These are phyloP conservation scores for Metschnikowia lachancei DNA, from an alignment of 805 yeast genomes.

Conservation along the genomic window DNA sequence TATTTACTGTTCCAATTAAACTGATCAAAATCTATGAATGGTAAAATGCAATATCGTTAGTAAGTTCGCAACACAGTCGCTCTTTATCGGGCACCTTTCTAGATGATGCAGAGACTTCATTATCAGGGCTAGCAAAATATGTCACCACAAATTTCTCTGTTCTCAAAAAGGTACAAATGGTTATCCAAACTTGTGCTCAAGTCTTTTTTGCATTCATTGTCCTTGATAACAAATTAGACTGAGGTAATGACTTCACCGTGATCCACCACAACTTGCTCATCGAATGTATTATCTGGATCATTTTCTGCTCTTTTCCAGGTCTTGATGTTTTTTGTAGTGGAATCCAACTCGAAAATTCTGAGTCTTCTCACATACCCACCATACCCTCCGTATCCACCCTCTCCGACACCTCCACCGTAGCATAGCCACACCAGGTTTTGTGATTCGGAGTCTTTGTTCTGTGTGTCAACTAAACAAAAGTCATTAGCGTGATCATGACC, in stretches of 20 bases:
- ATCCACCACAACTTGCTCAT: constrained; percentile 46
- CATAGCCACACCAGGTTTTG: constrained; percentile 70
- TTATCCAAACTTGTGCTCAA: no score
- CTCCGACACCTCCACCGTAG: constrained; percentile 91
- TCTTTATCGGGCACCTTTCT: no score
- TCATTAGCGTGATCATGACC: constrained; percentile 98
- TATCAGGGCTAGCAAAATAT: no score
- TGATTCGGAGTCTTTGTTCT: constrained; percentile 22
- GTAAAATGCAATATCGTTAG: no score
- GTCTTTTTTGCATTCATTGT: no score
- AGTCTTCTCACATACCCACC: constrained; percentile 82
- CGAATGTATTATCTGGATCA: constrained; percentile 46
- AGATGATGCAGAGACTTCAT: no score
- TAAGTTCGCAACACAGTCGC: no score
- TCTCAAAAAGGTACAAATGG: neutral
- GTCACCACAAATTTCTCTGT: neutral
- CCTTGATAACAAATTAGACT: neutral
- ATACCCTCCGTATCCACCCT: constrained; percentile 95
- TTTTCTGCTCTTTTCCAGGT: constrained; percentile 77
- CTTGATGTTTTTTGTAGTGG: constrained; percentile 42
- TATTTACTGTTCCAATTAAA: no score
- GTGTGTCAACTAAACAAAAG: constrained; percentile 65
- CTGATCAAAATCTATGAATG: no score
- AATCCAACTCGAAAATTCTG: constrained; percentile 67
- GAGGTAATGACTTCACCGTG: constrained; percentile 9